Base-by-base conservation (phyloP, 1,284 basidiomycete genomes). In the Boletellus deceptivus region DNA sequence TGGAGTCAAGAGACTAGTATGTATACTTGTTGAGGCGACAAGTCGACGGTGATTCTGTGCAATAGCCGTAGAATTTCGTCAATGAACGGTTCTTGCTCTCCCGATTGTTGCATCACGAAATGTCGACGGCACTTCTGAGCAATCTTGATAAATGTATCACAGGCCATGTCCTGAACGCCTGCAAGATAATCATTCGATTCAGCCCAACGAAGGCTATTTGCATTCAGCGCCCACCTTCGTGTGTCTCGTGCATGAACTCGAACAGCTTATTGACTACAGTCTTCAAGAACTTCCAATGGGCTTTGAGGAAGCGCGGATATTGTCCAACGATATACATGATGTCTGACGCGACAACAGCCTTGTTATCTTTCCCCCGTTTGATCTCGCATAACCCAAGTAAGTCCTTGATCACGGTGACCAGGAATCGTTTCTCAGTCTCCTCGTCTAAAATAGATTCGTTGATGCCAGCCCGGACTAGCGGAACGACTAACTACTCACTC, bases 261-360 rank as follows among this genome's bases (percentile, higher is more conserved):
- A 99, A 99, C 17, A 99, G 79, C 74, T 99, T 99, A 78, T 99
- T 99, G 58, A 99, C 97, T 45, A 99, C 97, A 4, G 97, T 99
- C 79, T 99, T 99, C 69, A 99, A 76, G 83, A 99, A 99, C 75
- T 98, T 99, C 97, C 97, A 99, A 70, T 99, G 97, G 20, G 97
- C 97, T 71, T 99, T 99, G 65, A 99, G 84, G 86, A 99, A 99
- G 31, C 97, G 86, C 46, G 97, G 97, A 68, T 99, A 99, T 73
- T 99, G 97, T 46, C 97, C 97, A 61, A 99, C 97, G 64, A 99
- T 99, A 73, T 99, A 99, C 97, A 99, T 99, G 75, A 99, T 99
- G 69, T 99, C 94, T 37, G 96, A 98, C 3, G 97, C 97, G 55
- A 99, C 97, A 55, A 99, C 95, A 2, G 97, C 97, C 72, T 99